A percentile compares a stretch with the other conserved stretches of the same genome.
phyloP scores from a whole-genome alignment of 2,329 filamentous ascomycete species.

The Septoria petroselini region DNA sequence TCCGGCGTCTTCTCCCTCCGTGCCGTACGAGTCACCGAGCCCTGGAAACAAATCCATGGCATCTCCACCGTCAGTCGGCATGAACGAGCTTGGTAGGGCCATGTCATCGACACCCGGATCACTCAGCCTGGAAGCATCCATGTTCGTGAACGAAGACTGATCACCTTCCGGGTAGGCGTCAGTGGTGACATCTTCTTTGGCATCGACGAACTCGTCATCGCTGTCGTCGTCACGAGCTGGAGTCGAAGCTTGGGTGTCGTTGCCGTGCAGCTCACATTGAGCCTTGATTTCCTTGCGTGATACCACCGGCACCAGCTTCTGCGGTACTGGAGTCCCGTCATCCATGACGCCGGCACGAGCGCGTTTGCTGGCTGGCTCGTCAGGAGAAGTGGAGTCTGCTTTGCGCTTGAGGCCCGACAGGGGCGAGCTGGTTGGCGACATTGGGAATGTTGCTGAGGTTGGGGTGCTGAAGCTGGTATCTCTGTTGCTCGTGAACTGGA shows the following conservation, averaged over 20 bases:
- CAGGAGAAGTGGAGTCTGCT: slow-evolving; percentile 2
- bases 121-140: neutral
- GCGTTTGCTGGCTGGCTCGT: slow-evolving; percentile 12
- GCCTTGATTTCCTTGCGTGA: slow-evolving; percentile 11
- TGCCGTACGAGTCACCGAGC: neutral
- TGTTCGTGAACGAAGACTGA: neutral
- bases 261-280: neutral
- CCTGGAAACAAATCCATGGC: neutral
- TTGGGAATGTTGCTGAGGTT: neutral
- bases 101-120: neutral
- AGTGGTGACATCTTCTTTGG: slow-evolving; percentile 18
- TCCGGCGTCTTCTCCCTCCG: neutral
- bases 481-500: neutral
- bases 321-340: neutral
- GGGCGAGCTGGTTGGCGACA: neutral
- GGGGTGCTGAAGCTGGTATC: neutral
- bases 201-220: slow-evolving; percentile 27
- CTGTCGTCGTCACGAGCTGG: slow-evolving; percentile 12
- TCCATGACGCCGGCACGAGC: neutral
- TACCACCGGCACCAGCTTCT: slow-evolving; percentile 19
- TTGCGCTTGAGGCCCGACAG: slow-evolving; percentile 6
- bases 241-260: neutral
- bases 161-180: neutral
- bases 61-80: neutral
- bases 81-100: neutral